Evolutionary conservation across 2,329 filamentous ascomycete genomes (phyloP), one percentile per base, ranked within the genome.

Genomic region (Podosphaera fusca): DNA sequence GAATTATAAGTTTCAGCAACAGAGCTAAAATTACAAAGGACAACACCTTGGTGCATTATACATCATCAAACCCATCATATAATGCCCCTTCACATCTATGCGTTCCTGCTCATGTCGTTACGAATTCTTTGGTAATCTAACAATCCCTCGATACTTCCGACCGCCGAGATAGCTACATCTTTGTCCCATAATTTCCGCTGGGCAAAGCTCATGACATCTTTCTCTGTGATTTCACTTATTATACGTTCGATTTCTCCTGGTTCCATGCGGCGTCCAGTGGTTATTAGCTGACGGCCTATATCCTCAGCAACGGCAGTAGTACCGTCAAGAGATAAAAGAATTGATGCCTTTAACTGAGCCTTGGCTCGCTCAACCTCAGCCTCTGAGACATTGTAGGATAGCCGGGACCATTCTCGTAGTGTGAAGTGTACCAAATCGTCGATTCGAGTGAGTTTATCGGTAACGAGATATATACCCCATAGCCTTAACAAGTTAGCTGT

Each of bases 401-500:
- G 82, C 66, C 92, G 87, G 67, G 90, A 87, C 92, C 92, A 98
- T 78, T 98, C 92, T 65, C 90, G 87, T 71, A 96, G 87, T 61
- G 92, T 83, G 75, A 98, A 98, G 81, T 98, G 92, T 66, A 95
- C 85, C 56, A 98, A 84, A 71, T 98, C 92, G 68, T 98, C 92
- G 66, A 98, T 77, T 64, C 79, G 79, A 66, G 84, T 88, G 66
- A 85, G 74, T 74, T 92, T 85, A 74, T 95, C 89, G 67, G 86
- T 87, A 66, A 94, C 87, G 61, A 98, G 80, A 79, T 98, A 98
- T 77, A 96, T 96, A 75, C 92, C 92, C 92, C 92, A 98, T 65
- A 98, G 87, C 79, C 92, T 95, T 67, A 33, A 33, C 51, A 30
- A 30, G 53, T 72, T 67, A 72, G 69, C 62, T 70, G 63, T 68